phyloP scores from a whole-genome alignment of 352 stramenopile species.

The Pythium aphanidermatum region DNA sequence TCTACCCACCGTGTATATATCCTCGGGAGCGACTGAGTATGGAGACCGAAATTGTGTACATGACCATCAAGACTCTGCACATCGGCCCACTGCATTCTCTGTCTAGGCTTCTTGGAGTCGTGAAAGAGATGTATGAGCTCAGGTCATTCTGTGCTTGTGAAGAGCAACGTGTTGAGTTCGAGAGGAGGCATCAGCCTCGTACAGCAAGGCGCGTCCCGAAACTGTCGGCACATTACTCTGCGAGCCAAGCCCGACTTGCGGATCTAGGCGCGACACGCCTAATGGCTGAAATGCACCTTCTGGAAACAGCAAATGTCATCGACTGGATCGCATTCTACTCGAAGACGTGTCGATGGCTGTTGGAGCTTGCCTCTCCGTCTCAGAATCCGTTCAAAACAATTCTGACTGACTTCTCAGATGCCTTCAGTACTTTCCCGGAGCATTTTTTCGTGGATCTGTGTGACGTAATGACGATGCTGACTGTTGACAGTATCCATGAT shows the following conservation, averaged over 20 bases:
- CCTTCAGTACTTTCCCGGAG: conserved; percentile 53
- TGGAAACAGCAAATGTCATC: conserved; percentile 41
- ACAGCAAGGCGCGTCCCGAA: conserved; percentile 16
- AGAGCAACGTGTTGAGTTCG: conserved; percentile 37
- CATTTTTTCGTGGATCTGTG: conserved; percentile 77
- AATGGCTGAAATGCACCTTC: conserved; percentile 52
- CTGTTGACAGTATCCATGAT: conserved; percentile 23
- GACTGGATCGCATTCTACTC: conserved; percentile 60
- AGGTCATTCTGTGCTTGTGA: conserved; percentile 59
- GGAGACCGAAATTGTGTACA: conserved; percentile 58
- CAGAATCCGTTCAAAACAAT: conserved; percentile 41
- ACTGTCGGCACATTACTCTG: conserved; percentile 48
- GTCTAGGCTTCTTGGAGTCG: conserved; percentile 35
- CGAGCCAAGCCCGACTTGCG: conserved; percentile 46
- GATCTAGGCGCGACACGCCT: conserved; percentile 40
- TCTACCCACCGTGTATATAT: conserved; percentile 51
- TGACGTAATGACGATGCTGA: conserved; percentile 48
- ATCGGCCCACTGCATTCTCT: conserved; percentile 56
- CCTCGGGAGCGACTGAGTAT: conserved; percentile 41
- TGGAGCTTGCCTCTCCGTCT: conserved; percentile 27
- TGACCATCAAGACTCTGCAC: conserved; percentile 60
- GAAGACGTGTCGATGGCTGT: conserved; percentile 44
- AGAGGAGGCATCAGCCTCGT: conserved; percentile 21
- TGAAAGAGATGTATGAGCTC: conserved; percentile 60
- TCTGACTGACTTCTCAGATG: conserved; percentile 34